Percentiles rank a stretch among this genome's conserved stretches.
phyloP scores from a whole-genome alignment of 176 grass and related monocot genomes.

The Lolium multiflorum region DNA sequence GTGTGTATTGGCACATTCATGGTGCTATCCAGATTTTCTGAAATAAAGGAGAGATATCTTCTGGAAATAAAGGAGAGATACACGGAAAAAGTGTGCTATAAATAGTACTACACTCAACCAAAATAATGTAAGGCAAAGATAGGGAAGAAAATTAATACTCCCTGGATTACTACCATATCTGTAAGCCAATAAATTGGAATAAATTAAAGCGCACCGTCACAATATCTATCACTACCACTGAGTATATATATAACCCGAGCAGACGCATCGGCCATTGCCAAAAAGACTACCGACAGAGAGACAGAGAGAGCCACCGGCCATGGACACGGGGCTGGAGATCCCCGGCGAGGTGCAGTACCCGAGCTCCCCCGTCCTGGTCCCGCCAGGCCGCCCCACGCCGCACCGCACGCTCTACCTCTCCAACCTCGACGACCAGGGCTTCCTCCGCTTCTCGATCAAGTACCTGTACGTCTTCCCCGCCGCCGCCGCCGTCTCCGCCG shows the following conservation, averaged over 20 bases:
- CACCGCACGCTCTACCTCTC: constrained; percentile 70
- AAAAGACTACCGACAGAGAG: not conserved
- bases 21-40: too few species aligned
- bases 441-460: constrained; percentile 98
- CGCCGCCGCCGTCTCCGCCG: constrained; percentile 37
- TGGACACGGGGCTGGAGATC: constrained; percentile 38
- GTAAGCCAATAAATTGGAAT: not conserved
- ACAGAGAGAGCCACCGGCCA: not conserved
- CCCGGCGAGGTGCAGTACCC: constrained; percentile 67
- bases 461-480: constrained; percentile 76
- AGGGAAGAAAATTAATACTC: not conserved
- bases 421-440: constrained; percentile 94
- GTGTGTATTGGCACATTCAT: too few species aligned
- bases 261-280: not conserved
- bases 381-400: constrained; percentile 56
- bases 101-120: too few species aligned
- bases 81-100: too few species aligned
- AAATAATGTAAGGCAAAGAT: not conserved
- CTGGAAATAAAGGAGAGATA: too few species aligned
- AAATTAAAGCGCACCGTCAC: not conserved
- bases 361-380: constrained; percentile 48
- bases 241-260: constrained; percentile 17
- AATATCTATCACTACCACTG: not conserved
- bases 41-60: too few species aligned
- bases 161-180: not conserved